Base-by-base conservation (phyloP, 495 filamentous ascomycete genomes). In the Cercophora newfieldiana region DNA sequence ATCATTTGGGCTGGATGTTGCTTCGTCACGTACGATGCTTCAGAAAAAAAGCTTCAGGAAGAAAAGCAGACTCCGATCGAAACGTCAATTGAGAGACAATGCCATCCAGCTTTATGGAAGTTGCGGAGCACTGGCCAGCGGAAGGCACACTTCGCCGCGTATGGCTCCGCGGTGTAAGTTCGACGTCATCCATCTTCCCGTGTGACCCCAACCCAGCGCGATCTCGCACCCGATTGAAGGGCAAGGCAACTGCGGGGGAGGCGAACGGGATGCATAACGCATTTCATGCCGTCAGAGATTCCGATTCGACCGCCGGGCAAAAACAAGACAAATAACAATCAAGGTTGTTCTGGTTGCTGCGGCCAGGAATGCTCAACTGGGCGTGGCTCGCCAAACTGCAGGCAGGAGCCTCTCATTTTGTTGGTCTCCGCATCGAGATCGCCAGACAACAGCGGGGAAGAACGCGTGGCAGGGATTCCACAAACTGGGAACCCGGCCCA, bases 161-260 rank as follows among this genome's bases (percentile, higher is more conserved):
- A 61, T 50, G 61, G 54, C 30, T 49, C 7, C 4, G 26, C 31
- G 19, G 62, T 68, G 66, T 70, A 72, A 74, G 66, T 65, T 33
- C 71, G 72, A 75, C 72, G 72, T 75, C 72, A 75, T 73, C 44
- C 22, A 68, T 66, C 67, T 50, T 19, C 19, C 18, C 33, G 66
- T 68, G 66, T 67, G 47, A 60, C 28, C 51, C 28, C 21, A 48
- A 54, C 37, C 19, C 53, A 28, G 33, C 48, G 24, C 33, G 31
- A 59, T 65, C 54, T 50, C 33, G 22, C 31, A 59, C 66, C 66
- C 66, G 66, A 68, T 64, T 28, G 51, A 62, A 48, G 30, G 47
- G 49, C n/a, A 37, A 18, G 12, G 25, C 47, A 26, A 51, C 59
- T 69, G 64, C 60, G 63, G 57, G 51, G 59, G 51, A 66, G 57